Conservation (phyloP, 2,329 filamentous ascomycete genomes). For the Xylariaceae sp. region DNA sequence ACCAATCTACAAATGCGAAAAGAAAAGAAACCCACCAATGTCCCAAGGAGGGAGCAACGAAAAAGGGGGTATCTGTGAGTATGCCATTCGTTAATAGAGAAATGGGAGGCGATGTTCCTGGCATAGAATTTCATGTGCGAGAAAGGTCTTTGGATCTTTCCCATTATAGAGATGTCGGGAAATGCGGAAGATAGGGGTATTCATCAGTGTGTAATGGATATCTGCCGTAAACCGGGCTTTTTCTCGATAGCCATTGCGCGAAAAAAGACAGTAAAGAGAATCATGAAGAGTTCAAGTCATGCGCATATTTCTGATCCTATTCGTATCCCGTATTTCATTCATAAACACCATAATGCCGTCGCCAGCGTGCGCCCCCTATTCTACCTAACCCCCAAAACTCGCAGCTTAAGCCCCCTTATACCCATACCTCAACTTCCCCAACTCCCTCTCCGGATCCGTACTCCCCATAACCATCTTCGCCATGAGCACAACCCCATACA, state of each 20-base stretch:
- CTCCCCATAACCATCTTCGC: slow-evolving; percentile 62
- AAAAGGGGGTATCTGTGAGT: neutral
- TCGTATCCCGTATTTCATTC: neutral
- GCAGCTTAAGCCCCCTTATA: slow-evolving; percentile 55
- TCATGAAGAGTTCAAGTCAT: neutral
- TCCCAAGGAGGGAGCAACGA: neutral
- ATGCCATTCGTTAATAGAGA: neutral
- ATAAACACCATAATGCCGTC: neutral
- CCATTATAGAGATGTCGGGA: neutral
- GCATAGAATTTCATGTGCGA: neutral
- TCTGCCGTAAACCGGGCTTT: neutral
- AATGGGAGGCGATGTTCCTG: neutral
- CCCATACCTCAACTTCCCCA: slow-evolving; percentile 57
- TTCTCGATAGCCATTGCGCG: neutral
- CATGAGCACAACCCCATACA: slow-evolving; percentile 56
- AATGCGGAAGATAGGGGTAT: neutral
- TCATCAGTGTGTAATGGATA: neutral
- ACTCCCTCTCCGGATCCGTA: slow-evolving; percentile 62
- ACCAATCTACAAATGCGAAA: neutral
- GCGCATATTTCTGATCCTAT: neutral
- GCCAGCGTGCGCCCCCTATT: neutral
- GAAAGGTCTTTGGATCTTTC: neutral
- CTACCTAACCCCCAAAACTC: neutral
- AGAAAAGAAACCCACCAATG: neutral
- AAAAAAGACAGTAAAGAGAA: no score